A percentile compares a stretch with the other conserved stretches of the same genome.
phyloP scores from a whole-genome alignment of 371 early-diverging fungal species.

The Ordospora colligata region DNA sequence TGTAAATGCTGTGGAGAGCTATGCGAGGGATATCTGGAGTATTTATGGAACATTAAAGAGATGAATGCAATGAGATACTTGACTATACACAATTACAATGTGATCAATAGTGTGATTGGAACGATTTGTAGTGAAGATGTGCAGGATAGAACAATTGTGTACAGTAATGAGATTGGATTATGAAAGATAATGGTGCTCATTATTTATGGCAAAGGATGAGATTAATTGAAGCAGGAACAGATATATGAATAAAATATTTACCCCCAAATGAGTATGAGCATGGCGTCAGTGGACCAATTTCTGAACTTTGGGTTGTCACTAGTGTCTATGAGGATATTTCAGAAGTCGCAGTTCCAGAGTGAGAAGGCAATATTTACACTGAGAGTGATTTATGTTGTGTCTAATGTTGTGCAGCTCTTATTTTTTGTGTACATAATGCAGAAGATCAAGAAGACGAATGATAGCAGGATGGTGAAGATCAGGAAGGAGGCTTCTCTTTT shows the following conservation, averaged over 20 bases:
- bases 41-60: conserved; percentile 15
- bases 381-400: conserved; percentile 39
- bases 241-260: background rate
- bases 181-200: no score
- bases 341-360: conserved; percentile 21
- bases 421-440: conserved; percentile 45
- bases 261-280: conserved; percentile 36
- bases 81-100: conserved; percentile 31
- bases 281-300: conserved; percentile 45
- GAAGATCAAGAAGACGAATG: conserved; percentile 45
- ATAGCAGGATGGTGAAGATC: conserved; percentile 50
- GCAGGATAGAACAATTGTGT: no score
- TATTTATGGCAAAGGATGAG: no score
- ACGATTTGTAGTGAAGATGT: background rate
- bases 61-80: conserved; percentile 22
- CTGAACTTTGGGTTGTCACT: conserved; percentile 36
- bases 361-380: conserved; percentile 18
- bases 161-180: no score
- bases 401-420: conserved; percentile 42
- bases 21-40: conserved; percentile 3
- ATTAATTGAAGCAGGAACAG: no score
- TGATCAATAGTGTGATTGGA: background rate
- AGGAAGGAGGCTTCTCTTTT: conserved; percentile 42
- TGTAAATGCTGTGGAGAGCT: conserved; percentile 32
- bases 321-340: conserved; percentile 41